These are phyloP conservation scores for Ceratocystis colombiana DNA, from an alignment of 2,329 filamentous ascomycete species.

Conservation along the genomic window DNA sequence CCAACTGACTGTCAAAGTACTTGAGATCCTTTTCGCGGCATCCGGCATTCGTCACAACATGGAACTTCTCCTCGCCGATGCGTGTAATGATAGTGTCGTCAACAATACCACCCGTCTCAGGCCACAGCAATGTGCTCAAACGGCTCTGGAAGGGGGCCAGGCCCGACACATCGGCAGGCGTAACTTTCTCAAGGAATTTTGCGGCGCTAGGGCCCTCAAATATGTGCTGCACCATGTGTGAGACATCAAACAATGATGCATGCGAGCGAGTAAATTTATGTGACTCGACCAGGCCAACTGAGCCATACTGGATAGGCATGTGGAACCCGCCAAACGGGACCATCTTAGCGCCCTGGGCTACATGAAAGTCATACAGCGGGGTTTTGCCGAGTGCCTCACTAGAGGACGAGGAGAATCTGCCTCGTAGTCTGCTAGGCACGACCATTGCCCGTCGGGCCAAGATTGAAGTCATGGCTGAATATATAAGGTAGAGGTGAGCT, in stretches of 20 bases:
- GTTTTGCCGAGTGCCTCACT: constrained; percentile 47
- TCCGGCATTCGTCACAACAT: constrained; percentile 90
- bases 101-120: constrained; percentile 75
- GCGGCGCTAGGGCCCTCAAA: constrained; percentile 72
- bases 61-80: constrained; percentile 64
- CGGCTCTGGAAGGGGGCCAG: constrained; percentile 62
- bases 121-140: constrained; percentile 73
- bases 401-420: constrained; percentile 25
- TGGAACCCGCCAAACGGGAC: constrained; percentile 88
- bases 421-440: constrained; percentile 18
- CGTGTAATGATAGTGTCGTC: constrained; percentile 89
- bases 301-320: constrained; percentile 85
- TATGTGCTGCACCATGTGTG: constrained; percentile 90
- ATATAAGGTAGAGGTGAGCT: neutral
- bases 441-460: constrained; percentile 20
- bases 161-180: constrained; percentile 59
- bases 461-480: constrained; percentile 21
- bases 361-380: constrained; percentile 67
- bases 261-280: constrained; percentile 83
- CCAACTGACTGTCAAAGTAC: constrained; percentile 63
- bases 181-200: constrained; percentile 72
- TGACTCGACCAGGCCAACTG: constrained; percentile 67
- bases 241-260: constrained; percentile 88
- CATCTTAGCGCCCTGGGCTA: constrained; percentile 77
- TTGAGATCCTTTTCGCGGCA: constrained; percentile 79